Conservation (phyloP, 148 eudicot genomes). For the Linanthus parryae region DNA sequence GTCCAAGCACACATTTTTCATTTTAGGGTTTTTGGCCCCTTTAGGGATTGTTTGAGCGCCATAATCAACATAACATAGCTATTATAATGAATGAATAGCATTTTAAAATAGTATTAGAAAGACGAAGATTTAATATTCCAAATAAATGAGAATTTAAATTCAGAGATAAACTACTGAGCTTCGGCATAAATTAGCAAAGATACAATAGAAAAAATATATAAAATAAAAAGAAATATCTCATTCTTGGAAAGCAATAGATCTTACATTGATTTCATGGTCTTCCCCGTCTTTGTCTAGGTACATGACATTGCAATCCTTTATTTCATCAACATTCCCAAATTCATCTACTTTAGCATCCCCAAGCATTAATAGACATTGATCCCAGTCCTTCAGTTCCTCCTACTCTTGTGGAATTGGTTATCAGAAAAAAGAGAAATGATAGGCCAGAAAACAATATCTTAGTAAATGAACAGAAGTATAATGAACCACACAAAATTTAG, state of each 20-base stretch:
- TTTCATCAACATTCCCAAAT: constrained; percentile 62
- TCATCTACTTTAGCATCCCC: constrained; percentile 95
- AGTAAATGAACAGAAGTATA: background rate
- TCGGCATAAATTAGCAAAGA: too few species aligned
- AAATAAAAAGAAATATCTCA: too few species aligned
- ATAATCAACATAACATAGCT: too few species aligned
- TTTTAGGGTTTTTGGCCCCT: too few species aligned
- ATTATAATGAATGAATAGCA: too few species aligned
- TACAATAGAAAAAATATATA: background rate
- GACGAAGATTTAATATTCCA: too few species aligned
- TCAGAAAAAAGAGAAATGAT: background rate
- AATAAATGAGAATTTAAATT: too few species aligned
- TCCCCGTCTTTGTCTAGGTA: constrained; percentile 88
- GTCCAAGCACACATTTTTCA: too few species aligned
- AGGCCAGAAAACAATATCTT: background rate
- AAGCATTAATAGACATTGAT: constrained; percentile 90
- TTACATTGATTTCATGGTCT: constrained; percentile 92
- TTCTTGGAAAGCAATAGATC: too few species aligned
- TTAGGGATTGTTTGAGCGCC: too few species aligned
- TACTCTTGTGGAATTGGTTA: constrained; percentile 15
- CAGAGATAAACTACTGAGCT: too few species aligned
- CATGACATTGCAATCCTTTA: constrained; percentile 60
- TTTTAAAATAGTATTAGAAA: too few species aligned
- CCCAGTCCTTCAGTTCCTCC: constrained; percentile 99
- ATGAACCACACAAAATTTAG: background rate